Conservation (phyloP, 352 stramenopile species). For the Plasmopara viticola region DNA sequence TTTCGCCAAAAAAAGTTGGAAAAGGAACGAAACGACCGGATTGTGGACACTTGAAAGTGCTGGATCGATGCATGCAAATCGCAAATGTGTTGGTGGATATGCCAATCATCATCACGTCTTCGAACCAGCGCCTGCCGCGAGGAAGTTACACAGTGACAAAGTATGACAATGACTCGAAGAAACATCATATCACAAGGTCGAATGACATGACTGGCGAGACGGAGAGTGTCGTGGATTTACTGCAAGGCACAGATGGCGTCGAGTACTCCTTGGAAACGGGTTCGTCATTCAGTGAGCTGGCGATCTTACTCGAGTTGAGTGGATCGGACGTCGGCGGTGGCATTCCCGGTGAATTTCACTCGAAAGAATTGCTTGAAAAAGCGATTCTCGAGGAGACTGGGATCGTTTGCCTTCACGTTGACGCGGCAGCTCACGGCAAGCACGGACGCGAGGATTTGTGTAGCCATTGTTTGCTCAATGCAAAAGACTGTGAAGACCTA, state of each 20-base stretch:
- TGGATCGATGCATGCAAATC: slow-evolving; percentile 18
- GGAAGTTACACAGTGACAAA: slow-evolving; percentile 17
- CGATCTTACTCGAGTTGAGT: slow-evolving; percentile 26
- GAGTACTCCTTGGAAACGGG: slow-evolving; percentile 23
- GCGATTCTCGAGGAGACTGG: slow-evolving; percentile 28
- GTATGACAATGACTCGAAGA: slow-evolving; percentile 17
- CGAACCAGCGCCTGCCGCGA: slow-evolving; percentile 4
- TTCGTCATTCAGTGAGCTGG: slow-evolving; percentile 23
- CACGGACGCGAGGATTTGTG: slow-evolving; percentile 4
- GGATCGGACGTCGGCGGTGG: slow-evolving; percentile 18
- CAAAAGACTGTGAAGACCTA: slow-evolving; percentile 13
- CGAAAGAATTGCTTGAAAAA: slow-evolving; percentile 34
- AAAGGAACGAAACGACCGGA: slow-evolving; percentile 9
- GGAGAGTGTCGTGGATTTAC: slow-evolving; percentile 17
- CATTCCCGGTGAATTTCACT: slow-evolving; percentile 28
- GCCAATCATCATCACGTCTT: slow-evolving; percentile 20
- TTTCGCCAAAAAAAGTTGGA: neutral
- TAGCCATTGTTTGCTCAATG: slow-evolving; percentile 22
- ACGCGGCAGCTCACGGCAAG: neutral
- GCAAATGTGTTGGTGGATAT: slow-evolving; percentile 26
- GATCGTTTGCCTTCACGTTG: slow-evolving; percentile 1
- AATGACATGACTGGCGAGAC: slow-evolving; percentile 2
- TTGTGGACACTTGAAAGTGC: slow-evolving; percentile 8
- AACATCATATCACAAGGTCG: slow-evolving; percentile 10
- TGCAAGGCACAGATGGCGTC: slow-evolving; percentile 17